Evolutionary conservation across 2,329 filamentous ascomycete species (phyloP), one percentile per base, ranked within the genome.

Genomic region (Ophiosphaerella narmari): DNA sequence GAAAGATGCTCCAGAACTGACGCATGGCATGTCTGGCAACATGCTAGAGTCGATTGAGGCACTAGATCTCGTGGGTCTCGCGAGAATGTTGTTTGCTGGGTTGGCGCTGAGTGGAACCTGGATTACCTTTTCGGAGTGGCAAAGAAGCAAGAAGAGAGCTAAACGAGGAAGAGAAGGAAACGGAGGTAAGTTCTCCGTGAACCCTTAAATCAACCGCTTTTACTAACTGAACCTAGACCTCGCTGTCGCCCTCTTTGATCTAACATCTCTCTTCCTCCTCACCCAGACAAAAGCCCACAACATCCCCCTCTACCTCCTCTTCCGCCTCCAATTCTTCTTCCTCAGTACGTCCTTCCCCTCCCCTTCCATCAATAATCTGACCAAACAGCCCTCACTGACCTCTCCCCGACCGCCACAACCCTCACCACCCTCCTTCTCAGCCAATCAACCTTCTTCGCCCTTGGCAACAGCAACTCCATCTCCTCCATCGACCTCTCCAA

Each of bases 401-500:
- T 87, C 40, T 74, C 77, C 18, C 71, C 72, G 56, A 41, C 70
- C 78, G 18, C 91, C 63, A 79, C 89, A 39, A 86, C 86, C 4
- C 83, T 86, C 8, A 87, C 88, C 0, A 84, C 84, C 7, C 77
- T 97, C 31, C 82, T 97, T 31, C 78, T 96, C 35, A 88, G 95
- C 60, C 87, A 92, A 74, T 79, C 85, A 32, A 86, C 88, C 43
- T 99, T 96, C 80, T 99, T 97, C 70, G 88, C 90, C 26, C 85
- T 91, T 55, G 94, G 92, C 21, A 91, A 91, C 68, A 90, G 90
- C 39, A 99, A 99, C 71, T 89, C 94, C 35, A 96, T 99, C 60
- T 96, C 92, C 11, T 93, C 89, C n/a, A 85, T 99, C 63, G 92
- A 97, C 67, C 82, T 99, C 16, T 95, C 91, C 5, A 96, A 88